A percentile compares a stretch with the other conserved stretches of the same genome.
phyloP scores from a whole-genome alignment of 2,329 filamentous ascomycete species.

The Monilinia aucupariae region DNA sequence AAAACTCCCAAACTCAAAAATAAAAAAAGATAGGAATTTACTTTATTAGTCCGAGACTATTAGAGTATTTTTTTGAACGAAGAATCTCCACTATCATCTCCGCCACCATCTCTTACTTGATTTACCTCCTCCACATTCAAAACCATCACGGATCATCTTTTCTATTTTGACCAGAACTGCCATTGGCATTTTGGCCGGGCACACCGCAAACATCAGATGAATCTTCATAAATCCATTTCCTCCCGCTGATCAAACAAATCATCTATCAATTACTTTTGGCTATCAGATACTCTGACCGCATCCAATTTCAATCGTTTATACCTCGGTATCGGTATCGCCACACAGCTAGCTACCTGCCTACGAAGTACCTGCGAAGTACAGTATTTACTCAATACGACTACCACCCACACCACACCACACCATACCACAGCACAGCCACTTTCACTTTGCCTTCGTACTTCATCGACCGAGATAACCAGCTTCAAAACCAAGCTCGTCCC shows the following conservation, averaged over 20 bases:
- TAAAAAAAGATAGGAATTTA: background rate
- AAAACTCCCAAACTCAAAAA: no score
- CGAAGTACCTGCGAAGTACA: no score
- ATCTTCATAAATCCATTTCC: background rate
- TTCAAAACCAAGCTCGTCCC: slow-evolving; percentile 1
- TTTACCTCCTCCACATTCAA: slow-evolving; percentile 6
- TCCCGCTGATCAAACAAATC: slow-evolving; percentile 12
- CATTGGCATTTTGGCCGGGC: background rate
- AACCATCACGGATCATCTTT: slow-evolving; percentile 1
- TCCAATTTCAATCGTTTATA: slow-evolving; percentile 10
- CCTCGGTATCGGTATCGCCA: slow-evolving; percentile 13
- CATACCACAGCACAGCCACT: background rate
- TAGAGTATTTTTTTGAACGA: slow-evolving; percentile 4
- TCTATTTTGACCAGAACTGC: slow-evolving; percentile 4
- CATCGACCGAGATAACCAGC: background rate
- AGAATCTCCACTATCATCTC: slow-evolving; percentile 16
- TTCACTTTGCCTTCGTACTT: background rate
- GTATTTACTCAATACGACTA: no score
- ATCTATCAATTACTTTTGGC: slow-evolving; percentile 1
- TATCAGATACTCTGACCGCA: background rate
- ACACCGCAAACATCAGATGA: slow-evolving; percentile 13
- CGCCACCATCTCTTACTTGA: slow-evolving; percentile 14
- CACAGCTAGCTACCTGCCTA: background rate
- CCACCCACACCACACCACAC: no score
- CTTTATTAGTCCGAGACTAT: background rate